Conservation (phyloP, 805 yeast species). For the Nakazawaea populi region DNA sequence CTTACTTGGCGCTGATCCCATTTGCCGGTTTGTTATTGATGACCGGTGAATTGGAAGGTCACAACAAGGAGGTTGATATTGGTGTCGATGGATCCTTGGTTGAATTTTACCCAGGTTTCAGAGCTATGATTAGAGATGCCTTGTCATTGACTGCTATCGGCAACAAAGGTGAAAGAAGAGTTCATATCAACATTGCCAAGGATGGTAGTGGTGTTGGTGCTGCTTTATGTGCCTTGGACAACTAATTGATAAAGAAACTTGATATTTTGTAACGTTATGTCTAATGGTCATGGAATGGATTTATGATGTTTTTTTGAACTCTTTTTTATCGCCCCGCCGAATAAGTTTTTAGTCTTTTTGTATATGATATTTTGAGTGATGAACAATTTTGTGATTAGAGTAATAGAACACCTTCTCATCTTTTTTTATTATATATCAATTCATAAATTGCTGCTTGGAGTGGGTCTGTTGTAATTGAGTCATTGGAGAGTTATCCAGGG, state of each 20-base stretch:
- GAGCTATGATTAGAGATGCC: constrained; percentile 75
- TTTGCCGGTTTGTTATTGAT: constrained; percentile 72
- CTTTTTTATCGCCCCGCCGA: no score
- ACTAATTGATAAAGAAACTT: neutral
- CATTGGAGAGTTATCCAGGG: no score
- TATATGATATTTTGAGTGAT: no score
- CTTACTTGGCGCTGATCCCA: constrained; percentile 82
- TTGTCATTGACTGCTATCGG: constrained; percentile 65
- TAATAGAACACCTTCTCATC: no score
- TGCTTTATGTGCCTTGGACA: constrained; percentile 73
- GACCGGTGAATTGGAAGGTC: constrained; percentile 59
- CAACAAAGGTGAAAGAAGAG: constrained; percentile 65
- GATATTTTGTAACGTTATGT: no score
- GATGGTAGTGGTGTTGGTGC: constrained; percentile 99
- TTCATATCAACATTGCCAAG: constrained; percentile 76
- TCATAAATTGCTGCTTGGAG: no score
- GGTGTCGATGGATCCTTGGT: constrained; percentile 96
- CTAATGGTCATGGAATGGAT: no score
- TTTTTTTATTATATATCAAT: no score
- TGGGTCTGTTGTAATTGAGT: no score
- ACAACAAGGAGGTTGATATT: constrained; percentile 75
- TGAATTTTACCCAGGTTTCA: constrained; percentile 89
- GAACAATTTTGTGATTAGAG: no score
- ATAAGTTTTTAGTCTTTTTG: no score
- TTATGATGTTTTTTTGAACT: no score